These are phyloP conservation scores for Gynochthodes officinalis DNA, from an alignment of 257 asterid genomes.

Conservation along the genomic window DNA sequence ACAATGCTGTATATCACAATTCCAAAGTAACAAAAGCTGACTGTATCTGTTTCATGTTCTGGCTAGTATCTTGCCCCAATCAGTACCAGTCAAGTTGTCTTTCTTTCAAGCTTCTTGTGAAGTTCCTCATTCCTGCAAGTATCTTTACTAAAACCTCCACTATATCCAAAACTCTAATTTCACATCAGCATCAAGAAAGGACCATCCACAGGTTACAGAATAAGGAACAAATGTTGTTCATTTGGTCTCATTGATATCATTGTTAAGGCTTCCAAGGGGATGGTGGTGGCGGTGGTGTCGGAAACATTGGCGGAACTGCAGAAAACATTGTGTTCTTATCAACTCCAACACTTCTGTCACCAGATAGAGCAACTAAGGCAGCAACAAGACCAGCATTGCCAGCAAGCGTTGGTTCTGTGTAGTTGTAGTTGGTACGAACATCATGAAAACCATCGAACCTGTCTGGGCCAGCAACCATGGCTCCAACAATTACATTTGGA, in stretches of 20 bases:
- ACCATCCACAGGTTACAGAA: constrained; percentile 20
- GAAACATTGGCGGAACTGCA: constrained; percentile 95
- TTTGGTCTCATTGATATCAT: neutral
- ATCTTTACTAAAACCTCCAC: constrained; percentile 16
- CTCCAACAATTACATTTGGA: constrained; percentile 73
- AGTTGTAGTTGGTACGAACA: constrained; percentile 79
- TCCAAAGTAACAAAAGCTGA: constrained; percentile 4
- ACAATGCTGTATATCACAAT: constrained; percentile 23
- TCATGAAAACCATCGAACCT: constrained; percentile 78
- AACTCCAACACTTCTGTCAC: constrained; percentile 43
- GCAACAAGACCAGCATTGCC: constrained; percentile 98
- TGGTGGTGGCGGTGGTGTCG: constrained; percentile 95
- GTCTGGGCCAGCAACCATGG: constrained; percentile 99
- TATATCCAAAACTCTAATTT: constrained; percentile 8
- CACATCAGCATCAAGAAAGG: constrained; percentile 26
- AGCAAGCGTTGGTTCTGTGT: constrained; percentile 89
- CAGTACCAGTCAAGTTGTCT: constrained; percentile 19
- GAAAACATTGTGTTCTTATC: constrained; percentile 94
- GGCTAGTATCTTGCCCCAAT: constrained; percentile 7
- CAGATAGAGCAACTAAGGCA: constrained; percentile 88
- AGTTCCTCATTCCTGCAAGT: constrained; percentile 12
- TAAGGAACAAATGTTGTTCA: constrained; percentile 10
- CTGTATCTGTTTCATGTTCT: constrained; percentile 10
- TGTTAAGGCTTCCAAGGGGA: constrained; percentile 93
- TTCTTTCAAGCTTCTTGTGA: constrained; percentile 14